A percentile compares a stretch with the other conserved stretches of the same genome.
phyloP scores from a whole-genome alignment of 2,329 filamentous ascomycete species.

The Sphaceloma murrayae region DNA sequence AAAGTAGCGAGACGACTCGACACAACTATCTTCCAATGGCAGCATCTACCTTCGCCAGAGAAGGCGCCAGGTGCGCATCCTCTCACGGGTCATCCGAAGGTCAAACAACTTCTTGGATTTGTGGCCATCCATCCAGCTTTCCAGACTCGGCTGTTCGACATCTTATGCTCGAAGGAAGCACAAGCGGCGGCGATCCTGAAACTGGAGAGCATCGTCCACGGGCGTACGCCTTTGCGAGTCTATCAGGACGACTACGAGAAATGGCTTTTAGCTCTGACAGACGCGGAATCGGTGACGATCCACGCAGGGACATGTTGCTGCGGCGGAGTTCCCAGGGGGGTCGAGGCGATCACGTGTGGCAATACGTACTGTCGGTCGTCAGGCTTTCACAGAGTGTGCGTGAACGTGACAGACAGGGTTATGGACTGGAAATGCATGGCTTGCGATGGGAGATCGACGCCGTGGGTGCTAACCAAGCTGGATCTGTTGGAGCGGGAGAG shows the following conservation, averaged over 20 bases:
- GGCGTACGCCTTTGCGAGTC: slow-evolving; percentile 4
- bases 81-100: slow-evolving; percentile 11
- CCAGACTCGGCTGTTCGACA: not conserved
- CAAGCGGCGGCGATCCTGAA: slow-evolving; percentile 9
- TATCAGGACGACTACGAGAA: slow-evolving; percentile 2
- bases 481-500: slow-evolving; percentile 5
- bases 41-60: not conserved
- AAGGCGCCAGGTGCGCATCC: not conserved
- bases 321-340: slow-evolving; percentile 16
- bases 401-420: slow-evolving; percentile 19
- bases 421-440: slow-evolving; percentile 21
- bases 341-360: slow-evolving; percentile 21
- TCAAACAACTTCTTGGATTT: not conserved
- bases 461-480: not conserved
- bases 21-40: not conserved
- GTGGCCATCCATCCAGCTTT: slow-evolving; percentile 6
- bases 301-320: slow-evolving; percentile 19
- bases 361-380: slow-evolving; percentile 17
- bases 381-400: slow-evolving; percentile 23
- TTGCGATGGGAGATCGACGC: slow-evolving; percentile 17
- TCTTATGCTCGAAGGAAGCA: not conserved
- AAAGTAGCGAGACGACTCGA: not conserved
- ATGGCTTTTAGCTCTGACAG: slow-evolving; percentile 8
- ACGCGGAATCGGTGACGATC: not conserved
- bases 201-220: slow-evolving; percentile 14